Percentiles rank a stretch among this genome's conserved stretches.
Evolutionary conservation across 2,329 filamentous ascomycete genomes (phyloP).

Genomic region (Sarocladium oryzae): DNA sequence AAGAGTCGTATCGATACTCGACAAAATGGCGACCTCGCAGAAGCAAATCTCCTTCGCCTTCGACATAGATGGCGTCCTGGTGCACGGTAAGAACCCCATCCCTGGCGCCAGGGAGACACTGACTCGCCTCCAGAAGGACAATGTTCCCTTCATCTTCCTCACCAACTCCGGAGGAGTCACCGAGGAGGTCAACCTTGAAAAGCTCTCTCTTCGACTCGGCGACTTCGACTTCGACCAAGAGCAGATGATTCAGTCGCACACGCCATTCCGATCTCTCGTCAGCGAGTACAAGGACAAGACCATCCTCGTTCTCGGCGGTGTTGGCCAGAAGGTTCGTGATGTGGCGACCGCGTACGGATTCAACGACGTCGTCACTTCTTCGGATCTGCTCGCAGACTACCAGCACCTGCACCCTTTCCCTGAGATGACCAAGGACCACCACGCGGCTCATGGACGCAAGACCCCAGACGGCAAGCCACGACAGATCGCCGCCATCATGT

Average conservation of each 20-base stretch:
- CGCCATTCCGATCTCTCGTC: constrained; percentile 58
- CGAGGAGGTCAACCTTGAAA: constrained; percentile 54
- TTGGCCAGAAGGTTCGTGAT: constrained; percentile 24
- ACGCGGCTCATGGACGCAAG: constrained; percentile 30
- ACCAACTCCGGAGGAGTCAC: constrained; percentile 68
- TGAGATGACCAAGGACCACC: constrained; percentile 27
- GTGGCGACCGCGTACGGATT: constrained; percentile 27
- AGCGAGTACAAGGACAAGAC: constrained; percentile 40
- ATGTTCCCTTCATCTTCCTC: constrained; percentile 65
- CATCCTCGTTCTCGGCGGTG: constrained; percentile 48
- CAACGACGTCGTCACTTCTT: constrained; percentile 29
- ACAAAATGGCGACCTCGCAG: neutral
- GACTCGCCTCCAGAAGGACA: constrained; percentile 48
- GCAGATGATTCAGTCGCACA: constrained; percentile 60
- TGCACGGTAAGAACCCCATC: constrained; percentile 57
- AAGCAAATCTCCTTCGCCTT: constrained; percentile 19
- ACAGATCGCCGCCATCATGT: constrained; percentile 24
- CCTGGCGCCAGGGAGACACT: constrained; percentile 56
- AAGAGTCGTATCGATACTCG: no score
- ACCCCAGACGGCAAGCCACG: constrained; percentile 34
- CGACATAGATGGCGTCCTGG: constrained; percentile 62
- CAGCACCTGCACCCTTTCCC: constrained; percentile 23
- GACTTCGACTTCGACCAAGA: constrained; percentile 39
- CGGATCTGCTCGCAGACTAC: constrained; percentile 22
- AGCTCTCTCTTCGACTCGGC: constrained; percentile 44